Conservation (phyloP, 192 early-diverging fungal species). For the Pilaira anomala region DNA sequence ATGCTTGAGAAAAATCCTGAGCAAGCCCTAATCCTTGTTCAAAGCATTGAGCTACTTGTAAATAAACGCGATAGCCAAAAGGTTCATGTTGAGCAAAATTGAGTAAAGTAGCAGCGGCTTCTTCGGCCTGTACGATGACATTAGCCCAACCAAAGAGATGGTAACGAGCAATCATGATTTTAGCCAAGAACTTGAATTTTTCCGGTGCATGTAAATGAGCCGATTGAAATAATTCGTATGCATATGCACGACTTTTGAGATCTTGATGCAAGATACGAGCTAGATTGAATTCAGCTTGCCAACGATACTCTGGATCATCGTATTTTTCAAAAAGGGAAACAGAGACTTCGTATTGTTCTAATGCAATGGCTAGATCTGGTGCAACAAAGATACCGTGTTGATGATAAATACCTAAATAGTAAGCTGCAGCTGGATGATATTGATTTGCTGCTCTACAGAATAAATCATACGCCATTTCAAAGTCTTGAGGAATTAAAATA, state of each 20-base stretch:
- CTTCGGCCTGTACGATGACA: constrained; percentile 19
- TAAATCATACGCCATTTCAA: constrained; percentile 31
- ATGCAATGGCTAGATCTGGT: constrained; percentile 23
- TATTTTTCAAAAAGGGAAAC: constrained; percentile 6
- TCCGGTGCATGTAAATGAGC: constrained; percentile 24
- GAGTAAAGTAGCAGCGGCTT: constrained; percentile 18
- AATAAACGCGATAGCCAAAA: constrained; percentile 17
- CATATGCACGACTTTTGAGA: constrained; percentile 15
- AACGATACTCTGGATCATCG: constrained; percentile 1
- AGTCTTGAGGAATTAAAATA: constrained; percentile 19
- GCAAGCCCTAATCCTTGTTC: constrained; percentile 29
- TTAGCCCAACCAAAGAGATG: constrained; percentile 35
- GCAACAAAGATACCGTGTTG: constrained; percentile 35
- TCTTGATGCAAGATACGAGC: constrained; percentile 33
- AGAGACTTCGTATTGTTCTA: constrained; percentile 28
- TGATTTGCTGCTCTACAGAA: constrained; percentile 26
- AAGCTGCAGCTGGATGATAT: constrained; percentile 15
- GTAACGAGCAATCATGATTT: constrained; percentile 32
- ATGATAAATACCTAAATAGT: constrained; percentile 23
- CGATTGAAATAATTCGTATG: constrained; percentile 11
- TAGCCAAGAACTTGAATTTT: not conserved
- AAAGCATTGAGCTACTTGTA: constrained; percentile 33
- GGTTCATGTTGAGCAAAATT: constrained; percentile 19
- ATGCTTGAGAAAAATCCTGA: constrained; percentile 26
- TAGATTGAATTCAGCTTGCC: constrained; percentile 31